Percentiles rank a stretch among this genome's conserved stretches.
These are phyloP conservation scores for Drosera spatulata DNA, from an alignment of 179 eudicot species.

Conservation along the genomic window DNA sequence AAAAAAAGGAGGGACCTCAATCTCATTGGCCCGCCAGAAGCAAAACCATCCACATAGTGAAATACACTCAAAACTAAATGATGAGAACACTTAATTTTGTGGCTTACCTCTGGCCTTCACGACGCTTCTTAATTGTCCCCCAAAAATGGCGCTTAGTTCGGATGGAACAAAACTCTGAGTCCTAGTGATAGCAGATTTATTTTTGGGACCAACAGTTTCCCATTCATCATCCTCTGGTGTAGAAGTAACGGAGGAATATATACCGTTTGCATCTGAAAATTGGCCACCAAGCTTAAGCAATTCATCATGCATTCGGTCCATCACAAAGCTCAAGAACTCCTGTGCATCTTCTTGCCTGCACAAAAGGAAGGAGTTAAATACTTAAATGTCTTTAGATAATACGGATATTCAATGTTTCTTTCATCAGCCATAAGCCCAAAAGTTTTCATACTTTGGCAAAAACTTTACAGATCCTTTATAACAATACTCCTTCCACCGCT, in stretches of 20 bases:
- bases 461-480: too few relatives aligned
- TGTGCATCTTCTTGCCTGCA: slow-evolving; percentile 97
- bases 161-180: slow-evolving; percentile 83
- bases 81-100: too few relatives aligned
- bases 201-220: slow-evolving; percentile 96
- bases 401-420: too few relatives aligned
- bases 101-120: slow-evolving; percentile 72
- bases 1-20: too few relatives aligned
- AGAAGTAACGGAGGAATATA: slow-evolving; percentile 46
- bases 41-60: too few relatives aligned
- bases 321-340: slow-evolving; percentile 77
- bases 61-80: too few relatives aligned
- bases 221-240: slow-evolving; percentile 84
- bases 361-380: neutral
- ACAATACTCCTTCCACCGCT: too few relatives aligned
- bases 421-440: too few relatives aligned
- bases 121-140: slow-evolving; percentile 71
- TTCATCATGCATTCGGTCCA: slow-evolving; percentile 91
- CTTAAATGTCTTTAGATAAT: too few relatives aligned
- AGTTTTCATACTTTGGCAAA: too few relatives aligned
- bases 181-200: slow-evolving; percentile 96
- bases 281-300: slow-evolving; percentile 78
- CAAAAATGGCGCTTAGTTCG: slow-evolving; percentile 74
- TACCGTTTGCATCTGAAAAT: slow-evolving; percentile 25
- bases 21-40: too few relatives aligned